Conservation (phyloP, 257 asterid species). For the Penstemon eatonii region DNA sequence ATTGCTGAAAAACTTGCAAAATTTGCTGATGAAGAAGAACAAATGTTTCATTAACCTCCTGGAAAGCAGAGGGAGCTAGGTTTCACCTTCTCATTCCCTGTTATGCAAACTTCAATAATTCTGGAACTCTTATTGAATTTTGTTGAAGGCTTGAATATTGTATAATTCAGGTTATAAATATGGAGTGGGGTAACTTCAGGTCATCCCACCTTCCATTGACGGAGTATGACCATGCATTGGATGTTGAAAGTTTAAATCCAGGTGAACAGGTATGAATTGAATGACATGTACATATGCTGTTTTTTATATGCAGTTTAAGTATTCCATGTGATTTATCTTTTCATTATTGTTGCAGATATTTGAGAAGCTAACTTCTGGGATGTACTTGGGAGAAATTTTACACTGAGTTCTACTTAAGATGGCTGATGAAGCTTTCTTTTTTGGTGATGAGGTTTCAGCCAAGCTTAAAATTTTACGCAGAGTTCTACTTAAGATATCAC, state of each 20-base stretch:
- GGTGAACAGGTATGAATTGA: constrained; percentile 68
- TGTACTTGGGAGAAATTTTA: constrained; percentile 89
- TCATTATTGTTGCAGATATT: constrained; percentile 51
- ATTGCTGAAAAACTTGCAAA: constrained; percentile 65
- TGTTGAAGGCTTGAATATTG: constrained; percentile 18
- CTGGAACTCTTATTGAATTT: constrained; percentile 64
- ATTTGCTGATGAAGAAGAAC: constrained; percentile 60
- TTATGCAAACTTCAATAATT: constrained; percentile 74
- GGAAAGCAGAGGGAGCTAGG: constrained; percentile 70
- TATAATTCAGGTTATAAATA: constrained; percentile 70
- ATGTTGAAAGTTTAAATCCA: constrained; percentile 78
- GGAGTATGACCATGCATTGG: constrained; percentile 67
- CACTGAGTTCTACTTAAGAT: constrained; percentile 68
- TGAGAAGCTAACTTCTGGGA: constrained; percentile 88
- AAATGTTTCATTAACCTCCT: constrained; percentile 50
- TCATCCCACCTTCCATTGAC: constrained; percentile 88
- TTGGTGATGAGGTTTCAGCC: constrained; percentile 83
- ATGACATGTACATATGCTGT: constrained; percentile 4
- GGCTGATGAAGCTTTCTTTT: constrained; percentile 77
- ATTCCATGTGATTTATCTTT: background rate
- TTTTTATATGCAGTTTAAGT: background rate
- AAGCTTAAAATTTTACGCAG: constrained; percentile 59
- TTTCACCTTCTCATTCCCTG: constrained; percentile 83
- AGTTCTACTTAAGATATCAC: no score
- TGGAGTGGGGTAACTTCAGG: constrained; percentile 98